Conservation (phyloP, 148 eudicot genomes). For the Suaeda aralocaspica region DNA sequence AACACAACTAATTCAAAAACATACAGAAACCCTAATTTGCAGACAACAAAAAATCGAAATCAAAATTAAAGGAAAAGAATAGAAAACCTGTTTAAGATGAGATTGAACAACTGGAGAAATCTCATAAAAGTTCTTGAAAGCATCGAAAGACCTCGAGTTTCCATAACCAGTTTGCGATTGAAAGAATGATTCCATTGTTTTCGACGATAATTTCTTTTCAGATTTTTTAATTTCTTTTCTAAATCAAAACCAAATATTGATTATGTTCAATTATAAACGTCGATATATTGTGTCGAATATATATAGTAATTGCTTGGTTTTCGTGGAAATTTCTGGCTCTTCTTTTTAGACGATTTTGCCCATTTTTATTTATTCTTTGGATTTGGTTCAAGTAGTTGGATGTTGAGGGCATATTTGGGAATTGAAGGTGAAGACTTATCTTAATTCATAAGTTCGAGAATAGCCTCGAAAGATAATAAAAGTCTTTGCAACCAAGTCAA, state of each 20-base stretch:
- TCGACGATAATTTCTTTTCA: neutral
- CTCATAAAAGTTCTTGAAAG: constrained; percentile 75
- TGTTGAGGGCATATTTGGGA: neutral
- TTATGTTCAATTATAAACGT: too few relatives aligned
- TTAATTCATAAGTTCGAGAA: constrained; percentile 1
- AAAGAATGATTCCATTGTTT: constrained; percentile 63
- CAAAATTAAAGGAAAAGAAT: neutral
- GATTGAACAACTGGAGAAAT: constrained; percentile 74
- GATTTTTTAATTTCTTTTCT: neutral
- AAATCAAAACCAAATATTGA: neutral
- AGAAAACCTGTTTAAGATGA: constrained; percentile 80
- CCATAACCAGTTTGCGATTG: constrained; percentile 43
- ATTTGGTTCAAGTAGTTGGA: neutral
- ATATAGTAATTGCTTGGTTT: neutral
- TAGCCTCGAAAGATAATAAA: neutral
- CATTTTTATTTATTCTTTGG: neutral
- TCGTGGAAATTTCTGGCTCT: constrained; percentile 19
- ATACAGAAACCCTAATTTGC: neutral
- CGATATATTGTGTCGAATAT: neutral
- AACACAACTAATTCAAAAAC: neutral
- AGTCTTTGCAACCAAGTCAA: constrained; percentile 11
- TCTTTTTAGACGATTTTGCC: constrained; percentile 12
- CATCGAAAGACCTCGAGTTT: constrained; percentile 50
- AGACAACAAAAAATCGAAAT: neutral
- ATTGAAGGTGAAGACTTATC: neutral